These are phyloP conservation scores for Fomitiporia mediterranea DNA, from an alignment of 1,284 basidiomycete genomes.

Conservation along the genomic window DNA sequence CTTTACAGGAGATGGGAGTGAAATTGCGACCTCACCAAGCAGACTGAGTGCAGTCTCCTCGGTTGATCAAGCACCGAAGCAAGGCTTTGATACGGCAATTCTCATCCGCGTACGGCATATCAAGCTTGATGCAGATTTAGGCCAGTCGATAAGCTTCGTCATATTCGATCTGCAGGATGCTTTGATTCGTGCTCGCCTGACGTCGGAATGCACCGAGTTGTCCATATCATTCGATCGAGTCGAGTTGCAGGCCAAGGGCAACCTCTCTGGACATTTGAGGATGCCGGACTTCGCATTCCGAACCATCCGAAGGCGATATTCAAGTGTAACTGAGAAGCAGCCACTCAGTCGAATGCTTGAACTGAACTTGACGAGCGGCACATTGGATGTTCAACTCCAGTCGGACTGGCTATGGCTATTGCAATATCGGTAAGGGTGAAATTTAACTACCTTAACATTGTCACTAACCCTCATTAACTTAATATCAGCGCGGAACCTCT, in stretches of 20 bases:
- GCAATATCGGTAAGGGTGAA: conserved; percentile 67
- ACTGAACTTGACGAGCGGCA: conserved; percentile 71
- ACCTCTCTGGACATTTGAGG: conserved; percentile 64
- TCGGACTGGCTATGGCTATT: conserved; percentile 76
- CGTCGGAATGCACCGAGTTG: conserved; percentile 52
- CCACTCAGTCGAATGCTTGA: conserved; percentile 56
- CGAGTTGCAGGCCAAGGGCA: conserved; percentile 61
- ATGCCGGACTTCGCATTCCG: conserved; percentile 75
- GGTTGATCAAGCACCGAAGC: conserved; percentile 30
- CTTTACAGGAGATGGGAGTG: conserved; percentile 42
- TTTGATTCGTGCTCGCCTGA: conserved; percentile 56
- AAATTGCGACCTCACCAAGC: conserved; percentile 24
- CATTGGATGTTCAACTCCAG: conserved; percentile 62
- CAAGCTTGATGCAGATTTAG: conserved; percentile 70
- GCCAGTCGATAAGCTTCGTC: conserved; percentile 65
- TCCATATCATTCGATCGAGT: conserved; percentile 65
- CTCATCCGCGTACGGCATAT: conserved; percentile 69
- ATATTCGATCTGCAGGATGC: conserved; percentile 60
- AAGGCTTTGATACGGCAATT: conserved; percentile 53
- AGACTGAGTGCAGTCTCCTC: conserved; percentile 20
- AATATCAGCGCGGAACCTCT: conserved; percentile 71
- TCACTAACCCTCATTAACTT: conserved; percentile 3
- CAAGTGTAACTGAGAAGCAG: conserved; percentile 30
- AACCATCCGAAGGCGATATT: conserved; percentile 53
- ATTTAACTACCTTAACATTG: conserved; percentile 8